phyloP scores from a whole-genome alignment of 805 yeast genomes.

The Candida quercuum region DNA sequence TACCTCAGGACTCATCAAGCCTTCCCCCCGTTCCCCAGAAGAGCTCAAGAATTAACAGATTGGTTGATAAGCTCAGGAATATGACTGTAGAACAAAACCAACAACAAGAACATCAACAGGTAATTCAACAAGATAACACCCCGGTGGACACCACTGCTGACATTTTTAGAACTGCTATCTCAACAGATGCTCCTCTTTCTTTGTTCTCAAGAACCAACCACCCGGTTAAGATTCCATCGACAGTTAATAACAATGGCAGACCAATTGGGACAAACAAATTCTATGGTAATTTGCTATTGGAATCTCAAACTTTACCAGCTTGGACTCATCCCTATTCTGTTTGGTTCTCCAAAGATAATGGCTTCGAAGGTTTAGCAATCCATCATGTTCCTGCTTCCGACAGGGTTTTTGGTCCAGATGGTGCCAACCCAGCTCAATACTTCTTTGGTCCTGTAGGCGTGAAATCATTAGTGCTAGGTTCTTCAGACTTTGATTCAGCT shows the following conservation, averaged over 20 bases:
- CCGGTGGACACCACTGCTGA: slow-evolving; percentile 17
- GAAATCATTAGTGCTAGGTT: slow-evolving; percentile 49
- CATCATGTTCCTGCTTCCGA: slow-evolving; percentile 57
- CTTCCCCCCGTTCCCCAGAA: not conserved
- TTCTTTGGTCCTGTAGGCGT: slow-evolving; percentile 67
- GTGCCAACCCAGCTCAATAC: slow-evolving; percentile 45
- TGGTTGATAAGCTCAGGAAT: slow-evolving; percentile 12
- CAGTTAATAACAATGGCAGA: slow-evolving; percentile 15
- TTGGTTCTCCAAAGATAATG: slow-evolving; percentile 53
- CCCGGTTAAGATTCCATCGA: slow-evolving; percentile 23
- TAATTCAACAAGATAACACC: slow-evolving; percentile 2
- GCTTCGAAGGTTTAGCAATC: slow-evolving; percentile 55
- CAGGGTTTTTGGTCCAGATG: slow-evolving; percentile 66
- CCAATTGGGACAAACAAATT: slow-evolving; percentile 77
- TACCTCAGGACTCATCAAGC: slow-evolving; percentile 14
- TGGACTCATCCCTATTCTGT: slow-evolving; percentile 83
- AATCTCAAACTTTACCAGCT: slow-evolving; percentile 58
- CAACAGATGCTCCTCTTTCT: slow-evolving; percentile 37
- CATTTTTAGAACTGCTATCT: slow-evolving; percentile 37
- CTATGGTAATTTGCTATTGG: slow-evolving; percentile 67
- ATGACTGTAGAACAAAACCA: slow-evolving; percentile 6
- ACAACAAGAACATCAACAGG: slow-evolving; percentile 3
- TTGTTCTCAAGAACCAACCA: slow-evolving; percentile 31
- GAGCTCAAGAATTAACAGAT: slow-evolving; percentile 5
- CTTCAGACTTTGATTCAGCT: slow-evolving; percentile 33